Percentiles rank a stretch among this genome's conserved stretches.
Evolutionary conservation across 176 grass and related monocot genomes (phyloP).

Genomic region (Metroxylon sagu): DNA sequence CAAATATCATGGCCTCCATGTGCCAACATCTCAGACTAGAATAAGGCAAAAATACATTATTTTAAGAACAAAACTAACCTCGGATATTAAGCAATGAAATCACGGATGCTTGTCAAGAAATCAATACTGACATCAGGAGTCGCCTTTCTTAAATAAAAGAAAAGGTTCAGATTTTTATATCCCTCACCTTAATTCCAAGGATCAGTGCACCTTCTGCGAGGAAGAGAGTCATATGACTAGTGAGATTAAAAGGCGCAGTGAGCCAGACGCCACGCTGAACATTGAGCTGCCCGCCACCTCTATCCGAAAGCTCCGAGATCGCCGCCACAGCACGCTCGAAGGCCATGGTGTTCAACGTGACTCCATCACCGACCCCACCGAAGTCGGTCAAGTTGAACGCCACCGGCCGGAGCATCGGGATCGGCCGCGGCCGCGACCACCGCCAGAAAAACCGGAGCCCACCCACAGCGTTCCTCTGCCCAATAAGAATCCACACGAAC

Average conservation of each 20-base stretch:
- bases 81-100: too few relatives aligned
- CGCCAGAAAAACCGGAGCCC: too few relatives aligned
- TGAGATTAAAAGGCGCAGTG: conserved; percentile 90
- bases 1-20: too few relatives aligned
- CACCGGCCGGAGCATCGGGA: not conserved
- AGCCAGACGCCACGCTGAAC: conserved; percentile 60
- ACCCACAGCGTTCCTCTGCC: too few relatives aligned
- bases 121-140: too few relatives aligned
- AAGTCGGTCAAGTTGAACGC: conserved; percentile 18
- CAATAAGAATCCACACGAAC: too few relatives aligned
- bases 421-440: too few relatives aligned
- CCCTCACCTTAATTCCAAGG: conserved; percentile 51
- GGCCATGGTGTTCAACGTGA: conserved; percentile 12
- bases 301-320: conserved; percentile 19
- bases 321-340: conserved; percentile 50
- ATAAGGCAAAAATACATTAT: too few relatives aligned
- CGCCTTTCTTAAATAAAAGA: too few relatives aligned
- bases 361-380: conserved; percentile 12
- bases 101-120: too few relatives aligned
- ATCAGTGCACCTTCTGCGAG: conserved; percentile 64
- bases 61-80: too few relatives aligned
- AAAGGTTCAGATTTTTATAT: not conserved
- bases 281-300: conserved; percentile 62
- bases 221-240: conserved; percentile 82
- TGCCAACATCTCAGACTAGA: too few relatives aligned